Evolutionary conservation across 2,329 filamentous ascomycete genomes (phyloP).

Genomic region (Cephalotrichum gorgonifer): DNA sequence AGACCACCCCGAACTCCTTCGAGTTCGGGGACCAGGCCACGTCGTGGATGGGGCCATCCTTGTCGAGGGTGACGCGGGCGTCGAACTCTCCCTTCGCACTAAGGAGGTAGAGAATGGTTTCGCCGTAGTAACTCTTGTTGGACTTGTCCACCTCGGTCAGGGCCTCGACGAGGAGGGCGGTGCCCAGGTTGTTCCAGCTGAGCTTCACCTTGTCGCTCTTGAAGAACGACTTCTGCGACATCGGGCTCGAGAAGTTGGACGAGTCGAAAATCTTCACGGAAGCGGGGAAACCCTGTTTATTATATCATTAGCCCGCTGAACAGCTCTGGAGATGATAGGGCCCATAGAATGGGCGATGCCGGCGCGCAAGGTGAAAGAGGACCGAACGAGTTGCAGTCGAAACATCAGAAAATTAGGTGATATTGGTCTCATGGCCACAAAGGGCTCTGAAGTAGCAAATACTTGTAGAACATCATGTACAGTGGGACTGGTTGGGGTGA

Average conservation of each 20-base stretch:
- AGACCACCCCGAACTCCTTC: slow-evolving; percentile 94
- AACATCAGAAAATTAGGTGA: too few species aligned
- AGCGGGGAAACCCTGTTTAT: slow-evolving; percentile 76
- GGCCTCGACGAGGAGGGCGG: slow-evolving; percentile 84
- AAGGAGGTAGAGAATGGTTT: slow-evolving; percentile 92
- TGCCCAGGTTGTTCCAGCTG: slow-evolving; percentile 93
- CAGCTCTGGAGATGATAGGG: too few species aligned
- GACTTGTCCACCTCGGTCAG: slow-evolving; percentile 98
- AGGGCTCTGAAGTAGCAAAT: too few species aligned
- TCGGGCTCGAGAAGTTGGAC: slow-evolving; percentile 68
- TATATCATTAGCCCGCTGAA: not conserved
- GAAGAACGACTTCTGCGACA: slow-evolving; percentile 98
- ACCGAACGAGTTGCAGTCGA: too few species aligned
- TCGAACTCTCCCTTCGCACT: slow-evolving; percentile 88
- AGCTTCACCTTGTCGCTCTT: slow-evolving; percentile 98
- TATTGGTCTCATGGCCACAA: too few species aligned
- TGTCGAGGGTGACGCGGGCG: slow-evolving; percentile 83
- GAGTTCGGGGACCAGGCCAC: slow-evolving; percentile 98
- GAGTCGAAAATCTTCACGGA: slow-evolving; percentile 91
- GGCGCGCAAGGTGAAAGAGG: too few species aligned
- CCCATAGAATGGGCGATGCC: too few species aligned
- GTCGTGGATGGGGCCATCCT: slow-evolving; percentile 96
- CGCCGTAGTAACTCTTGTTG: slow-evolving; percentile 98
- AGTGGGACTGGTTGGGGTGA: too few species aligned
- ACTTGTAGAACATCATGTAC: too few species aligned